Evolutionary conservation across 257 asterid species (phyloP).

Genomic region (Apocynum venetum): DNA sequence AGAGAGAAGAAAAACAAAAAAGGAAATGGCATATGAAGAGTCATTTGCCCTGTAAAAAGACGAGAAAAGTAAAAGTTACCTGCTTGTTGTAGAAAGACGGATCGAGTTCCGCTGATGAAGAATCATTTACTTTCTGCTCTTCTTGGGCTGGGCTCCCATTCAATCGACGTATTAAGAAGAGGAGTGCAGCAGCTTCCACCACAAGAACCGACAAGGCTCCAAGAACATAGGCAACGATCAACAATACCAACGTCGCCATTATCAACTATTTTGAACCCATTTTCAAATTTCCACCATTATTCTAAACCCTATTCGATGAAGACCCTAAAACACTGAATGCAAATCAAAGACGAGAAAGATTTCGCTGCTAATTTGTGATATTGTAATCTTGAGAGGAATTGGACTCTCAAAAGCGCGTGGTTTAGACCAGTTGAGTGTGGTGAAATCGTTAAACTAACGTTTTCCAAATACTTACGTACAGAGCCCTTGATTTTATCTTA

Average conservation of each 20-base stretch:
- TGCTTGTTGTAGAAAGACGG: constrained; percentile 49
- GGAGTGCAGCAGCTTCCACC: constrained; percentile 47
- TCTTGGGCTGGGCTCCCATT: constrained; percentile 36
- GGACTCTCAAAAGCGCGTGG: not conserved
- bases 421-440: not conserved
- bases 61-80: constrained; percentile 30
- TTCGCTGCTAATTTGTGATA: not conserved
- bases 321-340: not conserved
- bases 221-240: constrained; percentile 48
- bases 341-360: not conserved
- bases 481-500: no score
- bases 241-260: constrained; percentile 39
- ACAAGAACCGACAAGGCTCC: constrained; percentile 71
- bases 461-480: not conserved
- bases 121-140: constrained; percentile 28
- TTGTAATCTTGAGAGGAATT: not conserved
- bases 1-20: not conserved
- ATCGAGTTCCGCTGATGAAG: constrained; percentile 34
- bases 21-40: not conserved
- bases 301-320: not conserved
- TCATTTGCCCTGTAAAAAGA: not conserved
- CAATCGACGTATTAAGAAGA: constrained; percentile 53
- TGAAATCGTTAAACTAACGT: not conserved
- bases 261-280: not conserved
- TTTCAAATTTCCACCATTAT: not conserved